phyloP scores from a whole-genome alignment of 225 moss, liverwort and hornwort genomes.

The Pseudoscleropodium purum region DNA sequence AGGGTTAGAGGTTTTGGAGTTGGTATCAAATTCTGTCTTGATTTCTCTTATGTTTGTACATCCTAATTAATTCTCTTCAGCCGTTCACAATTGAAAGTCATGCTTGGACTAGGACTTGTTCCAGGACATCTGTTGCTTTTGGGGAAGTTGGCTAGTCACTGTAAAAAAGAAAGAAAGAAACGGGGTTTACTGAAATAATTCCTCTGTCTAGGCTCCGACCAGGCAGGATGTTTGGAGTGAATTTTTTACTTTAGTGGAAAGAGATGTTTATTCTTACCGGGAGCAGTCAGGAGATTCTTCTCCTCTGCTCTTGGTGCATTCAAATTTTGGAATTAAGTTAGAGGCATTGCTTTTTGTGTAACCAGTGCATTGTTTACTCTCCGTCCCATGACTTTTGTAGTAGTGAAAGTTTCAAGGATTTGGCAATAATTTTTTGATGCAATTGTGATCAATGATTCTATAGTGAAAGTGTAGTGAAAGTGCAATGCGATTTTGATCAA shows the following conservation, averaged over 20 bases:
- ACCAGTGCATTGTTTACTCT: neutral
- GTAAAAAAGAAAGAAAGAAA: neutral
- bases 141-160: neutral
- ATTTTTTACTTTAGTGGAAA: neutral
- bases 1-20: neutral
- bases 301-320: slow-evolving; percentile 11
- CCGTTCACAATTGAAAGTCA: neutral
- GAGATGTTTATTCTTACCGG: neutral
- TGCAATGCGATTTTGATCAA: neutral
- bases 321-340: neutral
- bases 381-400: too few species aligned
- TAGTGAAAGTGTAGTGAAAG: neutral
- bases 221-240: neutral
- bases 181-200: neutral
- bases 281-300: neutral
- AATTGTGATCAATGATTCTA: neutral
- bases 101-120: neutral
- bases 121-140: neutral
- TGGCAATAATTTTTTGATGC: neutral
- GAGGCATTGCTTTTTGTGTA: neutral
- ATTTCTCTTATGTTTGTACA: neutral
- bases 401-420: neutral
- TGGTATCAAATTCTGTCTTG: neutral
- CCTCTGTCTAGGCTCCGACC: neutral
- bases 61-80: neutral